Base-by-base conservation (phyloP, 345 rosid genomes). In the Leavenworthia alabamica region DNA sequence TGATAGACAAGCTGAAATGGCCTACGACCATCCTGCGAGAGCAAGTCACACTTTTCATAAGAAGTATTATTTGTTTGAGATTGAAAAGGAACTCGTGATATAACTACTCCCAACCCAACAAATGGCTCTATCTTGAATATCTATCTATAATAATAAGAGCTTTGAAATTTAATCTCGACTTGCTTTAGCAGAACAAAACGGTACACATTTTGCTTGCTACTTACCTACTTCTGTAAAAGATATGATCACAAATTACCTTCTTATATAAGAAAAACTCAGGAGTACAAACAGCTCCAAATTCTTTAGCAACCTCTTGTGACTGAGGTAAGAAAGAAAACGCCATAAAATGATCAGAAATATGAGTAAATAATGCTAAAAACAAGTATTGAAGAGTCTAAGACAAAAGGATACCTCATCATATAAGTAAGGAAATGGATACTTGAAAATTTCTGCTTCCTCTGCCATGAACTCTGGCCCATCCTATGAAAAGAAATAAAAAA, bases 401-500 rank as follows among this genome's bases (percentile, higher is more conserved):
- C 48, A 67, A 33, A 16, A 20, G 39, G 58, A 44, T 62, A 91
- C 94, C 86, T 91, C 85, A 46, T 88, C 94, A 66, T 81, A 86
- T 33, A 91, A 76, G 74, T 88, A 91, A 37, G 94, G 98, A 72
- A 91, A 91, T 11, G 94, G 90, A 41, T 88, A 91, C 2, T 75
- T 76, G 64, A 78, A 80, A 16, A 22, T 43, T 68, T 79, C 79
- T 33, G 95, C 96, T 20, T 91, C 98, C 62, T 91, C 89, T 40
- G 95, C 90, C 90, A 88, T 91, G 47, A 84, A 84, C 64, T 84
- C 77, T 0, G 93, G 95, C 62, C 98, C 98, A 80, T 91, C 98
- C 96, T 91, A 79, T 39, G 76, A 76, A 72, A 75, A 53, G 11
- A 65, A 64, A 61, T 57, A 39, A 41, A 72, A 13, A 45, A 26